Evolutionary conservation across 75 land plant species (phyloP).

Genomic region (Picea glauca): DNA sequence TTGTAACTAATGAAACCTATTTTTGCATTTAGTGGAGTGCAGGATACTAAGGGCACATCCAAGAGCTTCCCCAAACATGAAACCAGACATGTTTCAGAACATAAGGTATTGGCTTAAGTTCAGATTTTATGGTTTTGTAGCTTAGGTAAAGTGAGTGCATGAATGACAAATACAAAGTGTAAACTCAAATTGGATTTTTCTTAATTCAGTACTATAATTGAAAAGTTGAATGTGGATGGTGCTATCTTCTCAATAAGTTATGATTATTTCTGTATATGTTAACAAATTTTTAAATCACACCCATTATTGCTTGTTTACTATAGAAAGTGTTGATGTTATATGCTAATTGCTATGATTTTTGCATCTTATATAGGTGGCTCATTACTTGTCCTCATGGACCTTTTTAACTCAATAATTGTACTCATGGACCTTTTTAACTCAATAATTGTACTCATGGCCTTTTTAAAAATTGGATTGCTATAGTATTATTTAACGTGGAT

Average conservation of each 20-base stretch:
- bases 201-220: neutral
- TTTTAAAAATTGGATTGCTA: no score
- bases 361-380: no score
- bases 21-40: conserved; percentile 45
- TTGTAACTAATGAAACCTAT: neutral
- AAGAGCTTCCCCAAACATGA: conserved; percentile 87
- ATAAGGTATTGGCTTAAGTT: conserved; percentile 53
- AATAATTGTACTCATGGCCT: no score
- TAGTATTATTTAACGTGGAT: no score
- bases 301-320: no score
- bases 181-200: neutral
- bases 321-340: no score
- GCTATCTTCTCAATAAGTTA: neutral
- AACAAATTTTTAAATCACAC: no score
- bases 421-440: no score
- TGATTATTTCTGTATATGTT: neutral
- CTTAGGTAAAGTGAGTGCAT: neutral
- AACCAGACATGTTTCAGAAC: conserved; percentile 88
- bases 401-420: no score
- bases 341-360: no score
- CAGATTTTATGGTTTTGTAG: neutral
- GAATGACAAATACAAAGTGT: neutral
- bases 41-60: conserved; percentile 65
- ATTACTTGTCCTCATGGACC: no score
- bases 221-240: neutral